Conservation (phyloP, 768 basidiomycete species). For the Termitomyces sp. region DNA sequence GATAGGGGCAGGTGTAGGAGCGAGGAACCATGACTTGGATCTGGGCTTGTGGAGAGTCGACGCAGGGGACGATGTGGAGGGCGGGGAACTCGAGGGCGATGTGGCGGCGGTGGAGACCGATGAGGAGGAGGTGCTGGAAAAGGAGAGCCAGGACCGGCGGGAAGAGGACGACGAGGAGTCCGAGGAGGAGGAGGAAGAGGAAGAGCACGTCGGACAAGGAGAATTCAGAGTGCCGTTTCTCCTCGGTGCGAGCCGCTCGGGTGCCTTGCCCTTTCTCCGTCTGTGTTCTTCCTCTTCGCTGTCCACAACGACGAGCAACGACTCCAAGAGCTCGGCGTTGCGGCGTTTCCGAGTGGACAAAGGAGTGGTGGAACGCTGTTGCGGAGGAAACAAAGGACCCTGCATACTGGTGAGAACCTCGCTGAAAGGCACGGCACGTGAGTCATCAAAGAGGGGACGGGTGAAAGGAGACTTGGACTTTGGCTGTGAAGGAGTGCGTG, state of each 20-base stretch:
- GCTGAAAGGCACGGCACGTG: slow-evolving; percentile 43
- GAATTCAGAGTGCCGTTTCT: slow-evolving; percentile 5
- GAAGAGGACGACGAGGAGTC: slow-evolving; percentile 24
- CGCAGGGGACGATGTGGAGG: neutral
- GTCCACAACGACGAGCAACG: slow-evolving; percentile 36
- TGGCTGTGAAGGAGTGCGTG: slow-evolving; percentile 4
- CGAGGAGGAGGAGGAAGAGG: slow-evolving; percentile 18
- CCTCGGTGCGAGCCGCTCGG: slow-evolving; percentile 3
- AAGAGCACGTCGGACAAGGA: slow-evolving; percentile 12
- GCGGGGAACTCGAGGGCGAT: slow-evolving; percentile 22
- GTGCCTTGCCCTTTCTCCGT: slow-evolving; percentile 26
- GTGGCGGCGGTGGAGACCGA: slow-evolving; percentile 30
- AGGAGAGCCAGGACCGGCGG: slow-evolving; percentile 18
- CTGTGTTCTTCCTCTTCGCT: slow-evolving; percentile 33
- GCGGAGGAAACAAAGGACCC: slow-evolving; percentile 48
- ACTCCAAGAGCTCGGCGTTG: slow-evolving; percentile 34
- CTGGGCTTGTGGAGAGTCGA: slow-evolving; percentile 2
- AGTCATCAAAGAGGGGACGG: slow-evolving; percentile 24
- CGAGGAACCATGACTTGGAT: slow-evolving; percentile 20
- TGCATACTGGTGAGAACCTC: slow-evolving; percentile 55
- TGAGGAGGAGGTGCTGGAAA: slow-evolving; percentile 20
- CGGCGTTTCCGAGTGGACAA: slow-evolving; percentile 18
- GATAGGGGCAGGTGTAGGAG: slow-evolving; percentile 7
- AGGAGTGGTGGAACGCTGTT: slow-evolving; percentile 23
- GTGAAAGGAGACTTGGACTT: slow-evolving; percentile 15